Base-by-base conservation (phyloP, 2,329 filamentous ascomycete species). In the Penicillium brasilianum region DNA sequence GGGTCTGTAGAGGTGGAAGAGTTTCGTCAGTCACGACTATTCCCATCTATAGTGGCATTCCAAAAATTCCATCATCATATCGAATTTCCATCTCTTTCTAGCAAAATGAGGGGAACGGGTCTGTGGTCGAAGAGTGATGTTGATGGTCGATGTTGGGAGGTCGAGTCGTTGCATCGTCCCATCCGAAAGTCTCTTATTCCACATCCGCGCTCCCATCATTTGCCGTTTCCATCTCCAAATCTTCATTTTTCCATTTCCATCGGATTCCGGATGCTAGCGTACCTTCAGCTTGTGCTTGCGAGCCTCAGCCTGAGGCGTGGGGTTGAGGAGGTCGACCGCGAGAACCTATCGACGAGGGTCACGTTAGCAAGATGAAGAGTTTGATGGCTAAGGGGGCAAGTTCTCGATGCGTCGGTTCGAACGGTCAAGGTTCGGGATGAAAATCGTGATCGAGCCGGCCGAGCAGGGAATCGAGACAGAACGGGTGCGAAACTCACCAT, bases 231-330 rank as follows among this genome's bases (percentile, higher is more conserved):
- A 56, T 60, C 51, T 66, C 54, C 59, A 20, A 28, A 55, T 58
- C 41, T 55, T 53, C 49, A 51, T 39, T 16, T 48, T 25, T 43
- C 36, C 51, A 13, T 57, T 51, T 51, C 28, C 22, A 39, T 61
- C 54, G 61, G 50, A 50, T 28, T 52, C 55, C 55, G 58, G 56
- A 57, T 57, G 53, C 6, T 61, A 68, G 75, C 84, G 73, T 92
- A 97, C 93, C 93, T 99, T 99, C 83, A 99, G 92, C 92, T 99
- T 99, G 92, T 99, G 95, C 91, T 98, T 98, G 87, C 93, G 92
- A 80, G 93, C 93, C 91, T 99, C 95, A 83, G 94, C 89, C 84
- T 92, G 92, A 84, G 94, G 91, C 81, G 91, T 91, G 81, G 95
- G 95, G 92, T 99, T 98, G 85, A 99, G 90, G 79, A 99, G 93